Base-by-base conservation (phyloP, 257 asterid species). In the Gentiana straminea region DNA sequence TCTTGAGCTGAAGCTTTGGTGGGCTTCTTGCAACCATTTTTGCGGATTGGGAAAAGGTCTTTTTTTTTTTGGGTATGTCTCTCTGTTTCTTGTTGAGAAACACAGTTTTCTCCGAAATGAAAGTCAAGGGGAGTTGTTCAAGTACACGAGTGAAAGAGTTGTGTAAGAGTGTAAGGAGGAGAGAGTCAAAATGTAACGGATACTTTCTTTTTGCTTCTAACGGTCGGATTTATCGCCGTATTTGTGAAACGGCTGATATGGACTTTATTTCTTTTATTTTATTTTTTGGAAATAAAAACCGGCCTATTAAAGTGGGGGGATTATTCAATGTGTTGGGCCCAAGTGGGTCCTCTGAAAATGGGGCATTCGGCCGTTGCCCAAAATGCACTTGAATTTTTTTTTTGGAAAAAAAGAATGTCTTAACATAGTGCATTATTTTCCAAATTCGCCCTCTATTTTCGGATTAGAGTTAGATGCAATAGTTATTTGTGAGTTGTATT, bases 11-110 rank as follows among this genome's bases (percentile, higher is more conserved):
- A 65, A 54, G 72, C 73, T 78, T 75, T 33, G 90, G 84, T 62
- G 98, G 94, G 72, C 66, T 79, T 81, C 94, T 81, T 10, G 98
- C 96, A 41, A 87, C 97, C 98, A 91, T 91, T 70, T 65, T 66
- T 61, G 10, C n/a, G 51, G 11, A 36, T 49, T 34, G 67, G 13
- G 10, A 61, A n/a, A 60, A n/a, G 60, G 11, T 48, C 49, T 37
- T 11, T 53, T 12, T 33, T 34, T 43, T 55, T 24, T 24, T 24
- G 0, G 24, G 24, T 24, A 0, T 24, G 24, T 45, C 68, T 61
- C 54, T 60, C 67, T 62, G 65, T 47, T 64, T 52, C 68, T 61
- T 64, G 35, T 57, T 55, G 43, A 39, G 36, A 49, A 72, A 66
- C 55, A 55, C 47, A 50, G 57, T 41, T 54, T 51, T 55, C 37